Percentiles rank a stretch among this genome's conserved stretches.
Conservation (phyloP, 139 green algal genomes). For the Tetradesmus lagerheimii region DNA sequence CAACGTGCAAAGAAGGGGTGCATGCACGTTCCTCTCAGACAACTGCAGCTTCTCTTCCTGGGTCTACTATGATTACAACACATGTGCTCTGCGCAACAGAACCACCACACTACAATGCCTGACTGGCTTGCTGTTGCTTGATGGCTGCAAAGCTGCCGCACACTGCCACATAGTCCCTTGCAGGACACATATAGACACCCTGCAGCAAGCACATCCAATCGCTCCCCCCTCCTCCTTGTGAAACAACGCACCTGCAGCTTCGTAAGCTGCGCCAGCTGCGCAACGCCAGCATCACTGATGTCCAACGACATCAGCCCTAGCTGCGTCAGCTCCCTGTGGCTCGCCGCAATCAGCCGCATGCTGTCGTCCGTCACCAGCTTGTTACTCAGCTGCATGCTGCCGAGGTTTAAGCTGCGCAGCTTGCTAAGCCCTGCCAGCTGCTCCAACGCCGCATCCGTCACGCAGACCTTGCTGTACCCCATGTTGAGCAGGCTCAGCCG, state of each 20-base stretch:
- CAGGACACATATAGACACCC: too few relatives aligned
- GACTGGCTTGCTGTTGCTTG: too few relatives aligned
- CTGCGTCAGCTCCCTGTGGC: conserved; percentile 36
- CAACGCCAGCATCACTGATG: conserved; percentile 42
- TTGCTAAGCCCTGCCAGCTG: conserved; percentile 36
- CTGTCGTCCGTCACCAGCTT: conserved; percentile 47
- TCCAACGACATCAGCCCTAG: conserved; percentile 60
- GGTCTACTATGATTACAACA: too few relatives aligned
- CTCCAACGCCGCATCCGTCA: conserved; percentile 53
- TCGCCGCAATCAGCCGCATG: conserved; percentile 39
- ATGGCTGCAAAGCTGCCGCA: too few relatives aligned
- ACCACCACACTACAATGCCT: too few relatives aligned
- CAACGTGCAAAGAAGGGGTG: too few relatives aligned
- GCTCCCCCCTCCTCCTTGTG: too few relatives aligned
- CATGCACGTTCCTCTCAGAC: too few relatives aligned
- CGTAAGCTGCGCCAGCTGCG: conserved; percentile 31
- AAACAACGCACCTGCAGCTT: conserved; percentile 33
- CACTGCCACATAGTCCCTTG: too few relatives aligned
- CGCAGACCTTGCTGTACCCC: conserved; percentile 52
- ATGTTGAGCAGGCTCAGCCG: conserved; percentile 45
- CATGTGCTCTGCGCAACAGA: too few relatives aligned
- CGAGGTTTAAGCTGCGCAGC: conserved; percentile 42
- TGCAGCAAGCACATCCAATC: too few relatives aligned
- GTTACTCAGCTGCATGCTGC: conserved; percentile 51
- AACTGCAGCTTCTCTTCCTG: too few relatives aligned